Conservation (phyloP, 2,329 filamentous ascomycete genomes). For the Bipolaris sorokiniana region DNA sequence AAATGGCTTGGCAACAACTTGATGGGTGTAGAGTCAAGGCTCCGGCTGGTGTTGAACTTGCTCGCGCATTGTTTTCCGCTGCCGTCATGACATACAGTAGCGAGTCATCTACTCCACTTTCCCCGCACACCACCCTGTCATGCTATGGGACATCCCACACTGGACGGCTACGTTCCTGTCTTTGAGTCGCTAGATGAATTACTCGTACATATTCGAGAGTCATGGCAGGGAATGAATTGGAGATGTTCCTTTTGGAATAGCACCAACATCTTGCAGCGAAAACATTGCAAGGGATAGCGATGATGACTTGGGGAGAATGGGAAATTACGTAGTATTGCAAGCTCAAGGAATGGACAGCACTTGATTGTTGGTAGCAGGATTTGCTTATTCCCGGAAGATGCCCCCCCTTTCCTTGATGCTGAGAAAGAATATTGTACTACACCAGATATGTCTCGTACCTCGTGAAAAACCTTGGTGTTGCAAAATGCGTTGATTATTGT, state of each 20-base stretch:
- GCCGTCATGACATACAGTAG: not conserved
- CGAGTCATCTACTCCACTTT: constrained; percentile 11
- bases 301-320: not conserved
- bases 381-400: constrained; percentile 3
- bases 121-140: constrained; percentile 9
- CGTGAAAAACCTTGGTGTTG: too few relatives aligned
- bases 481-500: too few relatives aligned
- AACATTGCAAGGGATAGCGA: not conserved
- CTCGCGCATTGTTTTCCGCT: constrained; percentile 40
- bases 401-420: constrained; percentile 7
- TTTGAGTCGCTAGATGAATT: not conserved
- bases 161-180: too few relatives aligned
- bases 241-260: not conserved
- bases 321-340: not conserved
- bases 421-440: constrained; percentile 13
- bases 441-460: too few relatives aligned
- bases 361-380: not conserved
- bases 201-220: not conserved
- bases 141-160: not conserved
- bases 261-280: too few relatives aligned
- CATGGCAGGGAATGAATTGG: not conserved
- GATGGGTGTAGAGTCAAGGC: constrained; percentile 7
- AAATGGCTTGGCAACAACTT: not conserved
- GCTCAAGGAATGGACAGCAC: not conserved
- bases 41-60: constrained; percentile 16